Evolutionary conservation across 2,329 filamentous ascomycete genomes (phyloP), one percentile per base, ranked within the genome.

Genomic region (Claviceps arundinis): DNA sequence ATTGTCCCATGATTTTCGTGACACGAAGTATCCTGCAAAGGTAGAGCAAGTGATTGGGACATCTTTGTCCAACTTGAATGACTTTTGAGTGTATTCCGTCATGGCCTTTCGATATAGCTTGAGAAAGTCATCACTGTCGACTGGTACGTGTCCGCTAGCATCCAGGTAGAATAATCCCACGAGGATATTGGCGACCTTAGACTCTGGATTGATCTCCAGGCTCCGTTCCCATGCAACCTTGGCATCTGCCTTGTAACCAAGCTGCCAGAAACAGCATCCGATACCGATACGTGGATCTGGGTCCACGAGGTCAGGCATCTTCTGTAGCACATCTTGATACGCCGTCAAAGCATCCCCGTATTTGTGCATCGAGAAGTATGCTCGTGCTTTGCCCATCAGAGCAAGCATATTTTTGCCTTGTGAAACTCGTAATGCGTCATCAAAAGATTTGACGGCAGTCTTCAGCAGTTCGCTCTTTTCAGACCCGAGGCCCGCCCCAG

Each of bases 261-360:
- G 76, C 67, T 95, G 88, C 93, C 94, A 98, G 66, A 96, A 85
- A 72, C 93, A 98, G 68, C 89, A 93, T 46, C 93, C 93, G 62
- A 98, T 91, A 52, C 93, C 93, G 59, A 98, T 91, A 60, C 94
- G 81, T 59, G 93, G 94, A 67, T 98, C 93, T 0, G 93, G 93
- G 62, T 98, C 93, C 43, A 86, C 81, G 62, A 97, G 76, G 58
- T 88, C 82, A 2, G 93, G 93, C 73, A 90, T 89, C 67, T 86
- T 89, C 60, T 82, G 76, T 49, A 98, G 72, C 16, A 89, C 89
- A 54, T 88, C 85, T 69, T 98, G 93, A 65, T 97, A 98, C 24
- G 80, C 76, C 55, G 86, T 78, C 50, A 97, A 70, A 14, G 94
- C 86, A 50, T 97, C 89, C 1, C 83, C 76, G 62, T 87, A 95